Evolutionary conservation across 2,329 filamentous ascomycete genomes (phyloP).

Genomic region (Fusarium temperatum): DNA sequence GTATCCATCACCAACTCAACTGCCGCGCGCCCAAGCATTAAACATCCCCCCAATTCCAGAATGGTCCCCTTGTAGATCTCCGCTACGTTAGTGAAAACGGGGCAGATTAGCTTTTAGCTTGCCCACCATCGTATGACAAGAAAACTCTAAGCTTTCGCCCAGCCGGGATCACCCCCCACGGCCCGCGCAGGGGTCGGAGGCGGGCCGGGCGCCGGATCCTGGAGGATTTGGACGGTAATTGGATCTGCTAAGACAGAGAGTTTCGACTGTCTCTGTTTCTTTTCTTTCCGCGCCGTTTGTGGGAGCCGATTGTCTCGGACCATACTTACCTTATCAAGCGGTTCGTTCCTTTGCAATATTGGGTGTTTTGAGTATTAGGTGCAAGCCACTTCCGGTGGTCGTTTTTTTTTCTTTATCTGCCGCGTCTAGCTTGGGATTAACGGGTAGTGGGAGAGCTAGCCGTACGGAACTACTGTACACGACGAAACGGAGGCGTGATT

Average conservation of each 20-base stretch:
- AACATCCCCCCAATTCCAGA: background rate
- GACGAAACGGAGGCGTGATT: too few relatives aligned
- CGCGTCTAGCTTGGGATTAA: background rate
- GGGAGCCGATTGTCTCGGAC: background rate
- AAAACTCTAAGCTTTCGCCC: slow-evolving; percentile 25
- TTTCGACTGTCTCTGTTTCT: background rate
- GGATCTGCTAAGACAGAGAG: background rate
- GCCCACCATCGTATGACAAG: slow-evolving; percentile 11
- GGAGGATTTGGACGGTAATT: background rate
- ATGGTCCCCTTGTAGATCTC: background rate
- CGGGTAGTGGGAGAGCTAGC: background rate
- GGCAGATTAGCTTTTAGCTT: background rate
- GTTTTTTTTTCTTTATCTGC: background rate
- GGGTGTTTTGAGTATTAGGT: background rate
- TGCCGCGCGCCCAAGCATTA: background rate
- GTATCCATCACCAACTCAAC: background rate
- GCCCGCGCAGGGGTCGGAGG: slow-evolving; percentile 11
- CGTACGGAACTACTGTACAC: background rate
- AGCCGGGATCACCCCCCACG: slow-evolving; percentile 22
- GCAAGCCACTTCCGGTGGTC: background rate
- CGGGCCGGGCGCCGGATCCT: background rate
- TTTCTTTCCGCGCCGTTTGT: background rate
- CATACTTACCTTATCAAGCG: background rate
- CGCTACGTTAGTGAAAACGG: background rate
- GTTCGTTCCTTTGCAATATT: background rate